A percentile compares a stretch with the other conserved stretches of the same genome.
These are phyloP conservation scores for Oryza punctata DNA, from an alignment of 176 grass and related monocot genomes.

Conservation along the genomic window DNA sequence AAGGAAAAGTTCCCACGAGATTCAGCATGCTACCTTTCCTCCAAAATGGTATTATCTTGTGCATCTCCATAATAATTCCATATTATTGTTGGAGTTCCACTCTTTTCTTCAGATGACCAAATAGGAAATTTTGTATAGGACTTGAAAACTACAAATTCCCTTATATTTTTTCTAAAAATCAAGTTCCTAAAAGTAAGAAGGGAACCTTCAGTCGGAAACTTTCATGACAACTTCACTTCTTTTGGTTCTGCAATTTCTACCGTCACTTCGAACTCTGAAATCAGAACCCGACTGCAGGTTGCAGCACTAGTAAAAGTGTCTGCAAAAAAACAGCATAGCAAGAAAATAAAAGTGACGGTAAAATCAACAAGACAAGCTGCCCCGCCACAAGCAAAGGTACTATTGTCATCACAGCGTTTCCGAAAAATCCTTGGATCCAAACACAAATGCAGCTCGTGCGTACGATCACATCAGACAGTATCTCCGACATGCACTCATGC, in stretches of 20 bases:
- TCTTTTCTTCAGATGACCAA: no score
- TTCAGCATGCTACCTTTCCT: no score
- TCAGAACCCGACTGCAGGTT: background rate
- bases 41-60: no score
- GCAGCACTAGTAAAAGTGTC: background rate
- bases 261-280: background rate
- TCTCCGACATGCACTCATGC: background rate
- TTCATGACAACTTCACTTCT: no score
- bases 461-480: background rate
- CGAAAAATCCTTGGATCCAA: background rate
- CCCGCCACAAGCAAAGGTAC: background rate
- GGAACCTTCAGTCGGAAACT: background rate
- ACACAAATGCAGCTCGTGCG: background rate
- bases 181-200: background rate
- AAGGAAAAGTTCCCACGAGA: no score
- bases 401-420: background rate
- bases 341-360: slow-evolving; percentile 7
- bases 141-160: no score
- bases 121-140: no score
- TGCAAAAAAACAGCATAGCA: background rate
- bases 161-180: no score
- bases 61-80: no score
- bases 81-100: no score
- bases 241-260: slow-evolving; percentile 12
- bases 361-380: background rate